Percentiles rank a stretch among this genome's conserved stretches.
phyloP scores from a whole-genome alignment of 192 early-diverging fungal genomes.

The Coemansia sp. region DNA sequence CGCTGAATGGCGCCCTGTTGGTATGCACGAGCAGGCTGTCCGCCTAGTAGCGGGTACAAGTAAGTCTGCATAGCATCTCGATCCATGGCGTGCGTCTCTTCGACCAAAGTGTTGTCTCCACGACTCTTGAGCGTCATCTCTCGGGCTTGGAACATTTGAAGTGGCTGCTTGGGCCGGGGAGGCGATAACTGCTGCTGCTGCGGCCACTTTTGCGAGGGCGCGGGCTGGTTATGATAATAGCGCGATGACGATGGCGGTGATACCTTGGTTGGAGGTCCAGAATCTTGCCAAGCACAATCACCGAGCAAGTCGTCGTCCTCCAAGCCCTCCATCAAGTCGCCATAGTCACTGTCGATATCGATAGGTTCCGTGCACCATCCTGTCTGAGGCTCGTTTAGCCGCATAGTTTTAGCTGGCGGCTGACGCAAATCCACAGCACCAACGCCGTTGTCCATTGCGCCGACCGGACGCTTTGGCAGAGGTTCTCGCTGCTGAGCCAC shows the following conservation, averaged over 20 bases:
- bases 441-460: neutral
- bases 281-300: neutral
- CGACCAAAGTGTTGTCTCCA: conserved; percentile 50
- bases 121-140: conserved; percentile 26
- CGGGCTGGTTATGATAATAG: no score
- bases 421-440: neutral
- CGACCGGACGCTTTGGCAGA: conserved; percentile 11
- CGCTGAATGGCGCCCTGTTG: conserved; percentile 84
- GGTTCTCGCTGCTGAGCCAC: neutral
- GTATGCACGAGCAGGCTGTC: conserved; percentile 71
- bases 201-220: neutral
- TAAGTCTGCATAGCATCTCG: conserved; percentile 36
- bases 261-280: neutral
- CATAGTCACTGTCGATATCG: conserved; percentile 30
- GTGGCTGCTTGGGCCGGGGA: neutral
- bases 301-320: conserved; percentile 19
- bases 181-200: neutral
- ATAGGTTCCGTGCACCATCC: conserved; percentile 23
- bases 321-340: conserved; percentile 26
- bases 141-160: conserved; percentile 20
- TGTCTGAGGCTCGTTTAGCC: neutral
- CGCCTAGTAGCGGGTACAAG: conserved; percentile 48
- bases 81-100: conserved; percentile 39
- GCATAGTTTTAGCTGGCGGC: conserved; percentile 22
- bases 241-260: neutral